A percentile compares a stretch with the other conserved stretches of the same genome.
These are phyloP conservation scores for Eucalyptus coolabah DNA, from an alignment of 345 rosid genomes.

Conservation along the genomic window DNA sequence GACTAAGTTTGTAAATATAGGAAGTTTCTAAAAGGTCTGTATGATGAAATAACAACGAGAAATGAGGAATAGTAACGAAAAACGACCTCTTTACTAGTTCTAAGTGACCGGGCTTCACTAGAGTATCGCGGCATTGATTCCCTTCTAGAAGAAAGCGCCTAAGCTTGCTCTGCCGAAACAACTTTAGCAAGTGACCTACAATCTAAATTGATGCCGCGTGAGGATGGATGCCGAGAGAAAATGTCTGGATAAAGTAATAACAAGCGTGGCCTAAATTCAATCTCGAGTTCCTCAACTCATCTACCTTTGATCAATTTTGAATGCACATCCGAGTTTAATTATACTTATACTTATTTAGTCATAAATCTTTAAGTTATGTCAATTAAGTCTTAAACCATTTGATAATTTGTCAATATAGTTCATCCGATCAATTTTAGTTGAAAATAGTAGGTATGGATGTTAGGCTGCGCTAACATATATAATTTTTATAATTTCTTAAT, in stretches of 20 bases:
- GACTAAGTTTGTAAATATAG: not conserved
- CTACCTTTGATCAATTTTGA: not conserved
- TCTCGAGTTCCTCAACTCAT: not conserved
- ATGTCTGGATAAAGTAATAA: not conserved
- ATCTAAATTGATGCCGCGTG: not conserved
- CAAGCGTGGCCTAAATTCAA: not conserved
- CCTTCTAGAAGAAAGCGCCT: not conserved
- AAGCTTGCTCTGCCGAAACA: not conserved
- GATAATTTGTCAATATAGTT: rapidly evolving
- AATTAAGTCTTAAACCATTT: too few species aligned
- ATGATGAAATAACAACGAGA: not conserved
- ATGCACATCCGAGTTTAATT: not conserved
- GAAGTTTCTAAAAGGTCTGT: not conserved
- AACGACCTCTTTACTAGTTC: not conserved
- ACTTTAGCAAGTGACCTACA: not conserved
- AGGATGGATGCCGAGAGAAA: not conserved
- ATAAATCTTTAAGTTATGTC: too few species aligned
- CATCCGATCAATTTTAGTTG: rapidly evolving
- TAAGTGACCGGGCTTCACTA: rapidly evolving
- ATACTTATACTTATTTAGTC: not conserved
- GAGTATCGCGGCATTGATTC: not conserved
- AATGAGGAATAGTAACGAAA: not conserved
- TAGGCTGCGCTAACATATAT: rapidly evolving
- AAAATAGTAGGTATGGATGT: rapidly evolving
- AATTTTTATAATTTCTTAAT: too few species aligned